A percentile compares a stretch with the other conserved stretches of the same genome.
Evolutionary conservation across 257 asterid species (phyloP).

Genomic region (Datura wrightii): DNA sequence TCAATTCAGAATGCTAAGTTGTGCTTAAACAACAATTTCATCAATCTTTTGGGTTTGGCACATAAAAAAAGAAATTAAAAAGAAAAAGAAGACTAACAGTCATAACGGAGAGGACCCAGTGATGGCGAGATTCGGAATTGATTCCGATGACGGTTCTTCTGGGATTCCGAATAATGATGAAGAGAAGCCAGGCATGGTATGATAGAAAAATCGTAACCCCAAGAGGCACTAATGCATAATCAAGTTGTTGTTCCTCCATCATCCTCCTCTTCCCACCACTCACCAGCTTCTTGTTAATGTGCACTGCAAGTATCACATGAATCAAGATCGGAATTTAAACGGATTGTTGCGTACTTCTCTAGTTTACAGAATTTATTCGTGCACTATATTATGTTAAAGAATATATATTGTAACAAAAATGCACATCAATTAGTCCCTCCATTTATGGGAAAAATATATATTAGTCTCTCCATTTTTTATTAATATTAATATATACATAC

Average conservation of each 20-base stretch:
- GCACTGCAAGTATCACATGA: background rate
- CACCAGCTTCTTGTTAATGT: background rate
- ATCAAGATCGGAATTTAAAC: background rate
- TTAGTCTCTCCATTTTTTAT: too few relatives aligned
- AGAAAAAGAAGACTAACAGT: slow-evolving; percentile 48
- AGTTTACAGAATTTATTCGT: background rate
- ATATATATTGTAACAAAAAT: background rate
- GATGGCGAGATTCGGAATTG: slow-evolving; percentile 70
- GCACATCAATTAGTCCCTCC: background rate
- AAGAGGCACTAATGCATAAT: slow-evolving; percentile 68
- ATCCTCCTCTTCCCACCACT: background rate
- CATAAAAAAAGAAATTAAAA: too few relatives aligned
- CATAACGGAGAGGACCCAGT: slow-evolving; percentile 81
- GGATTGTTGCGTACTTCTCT: background rate
- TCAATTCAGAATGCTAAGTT: background rate
- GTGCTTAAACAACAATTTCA: background rate
- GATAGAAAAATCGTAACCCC: slow-evolving; percentile 57
- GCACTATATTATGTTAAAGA: background rate
- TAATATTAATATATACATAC: too few relatives aligned
- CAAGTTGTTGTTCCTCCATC: slow-evolving; percentile 68
- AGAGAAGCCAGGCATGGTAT: slow-evolving; percentile 78
- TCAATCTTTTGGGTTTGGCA: too few relatives aligned
- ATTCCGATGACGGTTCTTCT: slow-evolving; percentile 71
- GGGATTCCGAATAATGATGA: slow-evolving; percentile 53
- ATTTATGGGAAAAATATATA: too few relatives aligned